phyloP scores from a whole-genome alignment of 2,329 filamentous ascomycete genomes.

The Ceratocystis smalleyi region DNA sequence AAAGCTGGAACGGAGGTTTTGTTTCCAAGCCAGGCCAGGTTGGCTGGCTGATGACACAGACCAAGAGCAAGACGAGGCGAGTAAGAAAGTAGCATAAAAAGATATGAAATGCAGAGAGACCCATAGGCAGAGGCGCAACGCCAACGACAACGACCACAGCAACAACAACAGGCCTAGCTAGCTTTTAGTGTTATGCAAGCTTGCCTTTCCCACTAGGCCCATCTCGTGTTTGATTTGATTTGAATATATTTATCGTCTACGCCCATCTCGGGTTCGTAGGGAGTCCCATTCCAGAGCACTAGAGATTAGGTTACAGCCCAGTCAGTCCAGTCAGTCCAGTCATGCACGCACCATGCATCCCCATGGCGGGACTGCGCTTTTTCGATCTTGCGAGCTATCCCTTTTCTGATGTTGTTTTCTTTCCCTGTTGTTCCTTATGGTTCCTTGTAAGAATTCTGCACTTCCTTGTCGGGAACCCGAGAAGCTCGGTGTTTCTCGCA shows the following conservation, averaged over 20 bases:
- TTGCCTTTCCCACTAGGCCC: no score
- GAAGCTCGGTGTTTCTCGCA: background rate
- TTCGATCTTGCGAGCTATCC: background rate
- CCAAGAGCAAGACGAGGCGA: no score
- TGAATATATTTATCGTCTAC: no score
- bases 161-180: no score
- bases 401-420: background rate
- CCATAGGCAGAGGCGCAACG: background rate
- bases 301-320: background rate
- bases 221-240: no score
- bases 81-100: background rate
- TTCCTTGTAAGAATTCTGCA: no score
- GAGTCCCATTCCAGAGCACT: background rate
- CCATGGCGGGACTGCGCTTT: background rate
- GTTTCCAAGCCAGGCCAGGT: no score
- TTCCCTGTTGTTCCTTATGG: no score
- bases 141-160: background rate
- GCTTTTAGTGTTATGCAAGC: no score
- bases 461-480: conserved; percentile 2
- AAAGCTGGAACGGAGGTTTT: background rate
- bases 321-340: background rate
- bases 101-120: no score
- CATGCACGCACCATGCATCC: background rate
- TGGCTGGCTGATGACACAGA: no score
- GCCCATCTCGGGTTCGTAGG: background rate